Evolutionary conservation across 768 basidiomycete species (phyloP), one percentile per base, ranked within the genome.

Genomic region (Mycena pura): DNA sequence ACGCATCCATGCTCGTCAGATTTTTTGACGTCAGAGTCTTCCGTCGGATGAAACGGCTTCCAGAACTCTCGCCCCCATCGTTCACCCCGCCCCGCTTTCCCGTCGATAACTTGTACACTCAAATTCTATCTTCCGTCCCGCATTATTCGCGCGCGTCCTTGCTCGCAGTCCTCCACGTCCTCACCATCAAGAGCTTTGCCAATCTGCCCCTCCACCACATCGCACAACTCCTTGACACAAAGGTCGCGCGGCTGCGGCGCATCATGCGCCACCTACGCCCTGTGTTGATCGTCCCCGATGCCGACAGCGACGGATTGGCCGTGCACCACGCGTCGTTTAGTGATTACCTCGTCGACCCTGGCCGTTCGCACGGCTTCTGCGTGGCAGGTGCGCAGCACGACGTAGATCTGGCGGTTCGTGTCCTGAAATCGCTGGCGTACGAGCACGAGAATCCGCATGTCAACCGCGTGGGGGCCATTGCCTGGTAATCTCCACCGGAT

Each of bases 331-430:
- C 39, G 14, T 53, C 64, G 29, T 65, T 65, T 29, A 15, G 52
- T 15, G 64, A 65, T n/a, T 65, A 61, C 17, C 44, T 65, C 4
- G 32, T 48, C 1, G 56, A 65, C 22, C 55, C 59, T n/a, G 46
- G 39, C 15, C 45, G 60, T 11, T 57, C 64, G 5, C 50, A 47
- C 5, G 29, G 9, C 8, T 62, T 65, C 46, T 65, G 60, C 41
- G 51, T 62, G 21, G 46, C 25, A 15, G 49, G 58, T 7, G 3
- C 25, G 15, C 22, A 38, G 14, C 47, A 32, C 54, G 6, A 47
- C 47, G 38, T 25, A n/a, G n/a, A 47, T 21, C 50, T 65, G 32
- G 64, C n/a, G 5, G 43, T 50, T n/a, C 58, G 49, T 27, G 52
- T 65, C 13, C 51, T 65, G 7, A 47, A 48, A 22, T 51, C 64